Conservation (phyloP, 305 asterid species). For the Andrographis paniculata region DNA sequence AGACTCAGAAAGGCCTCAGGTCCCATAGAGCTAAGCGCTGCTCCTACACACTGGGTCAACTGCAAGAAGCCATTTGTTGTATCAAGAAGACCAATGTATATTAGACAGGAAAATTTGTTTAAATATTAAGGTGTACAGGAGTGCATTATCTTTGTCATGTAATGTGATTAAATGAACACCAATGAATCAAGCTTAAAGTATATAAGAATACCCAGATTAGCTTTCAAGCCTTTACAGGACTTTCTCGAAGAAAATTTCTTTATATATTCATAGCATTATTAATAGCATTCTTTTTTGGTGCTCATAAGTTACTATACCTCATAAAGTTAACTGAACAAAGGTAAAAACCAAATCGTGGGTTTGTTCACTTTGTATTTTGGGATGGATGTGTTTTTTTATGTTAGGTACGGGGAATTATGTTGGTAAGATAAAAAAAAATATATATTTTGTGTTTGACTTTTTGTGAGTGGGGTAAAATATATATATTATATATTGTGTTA, state of each 20-base stretch:
- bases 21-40: slow-evolving; percentile 86
- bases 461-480: too few species aligned
- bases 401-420: too few species aligned
- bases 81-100: slow-evolving; percentile 10
- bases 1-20: slow-evolving; percentile 61
- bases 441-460: too few species aligned
- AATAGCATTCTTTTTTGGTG: not conserved
- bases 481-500: too few species aligned
- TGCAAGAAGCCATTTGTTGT: slow-evolving; percentile 29
- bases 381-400: too few species aligned
- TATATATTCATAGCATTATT: not conserved
- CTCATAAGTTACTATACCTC: not conserved
- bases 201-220: not conserved
- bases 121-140: not conserved
- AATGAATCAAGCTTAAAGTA: too few species aligned
- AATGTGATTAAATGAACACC: not conserved
- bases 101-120: too few species aligned
- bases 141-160: not conserved
- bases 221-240: not conserved
- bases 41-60: slow-evolving; percentile 90
- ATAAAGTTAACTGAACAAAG: not conserved
- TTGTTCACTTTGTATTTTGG: too few species aligned
- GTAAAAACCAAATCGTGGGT: too few species aligned
- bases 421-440: too few species aligned
- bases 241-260: not conserved